Base-by-base conservation (phyloP, 179 eudicot genomes). In the Spinacia oleracea region DNA sequence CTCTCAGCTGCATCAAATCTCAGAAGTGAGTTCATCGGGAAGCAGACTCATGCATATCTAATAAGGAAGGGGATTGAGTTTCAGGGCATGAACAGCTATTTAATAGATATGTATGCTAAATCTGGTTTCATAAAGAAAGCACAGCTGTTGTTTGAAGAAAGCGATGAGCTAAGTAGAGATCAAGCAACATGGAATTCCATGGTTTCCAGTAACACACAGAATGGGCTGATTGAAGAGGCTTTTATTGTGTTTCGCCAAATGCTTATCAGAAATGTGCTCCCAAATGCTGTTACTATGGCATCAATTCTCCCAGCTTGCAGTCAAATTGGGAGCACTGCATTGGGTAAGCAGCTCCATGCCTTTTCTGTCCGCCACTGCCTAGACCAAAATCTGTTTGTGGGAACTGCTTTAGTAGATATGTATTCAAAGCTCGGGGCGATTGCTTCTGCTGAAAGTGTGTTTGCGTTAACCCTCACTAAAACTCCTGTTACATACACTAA, bases 1-100 rank as follows among this genome's bases (percentile, higher is more conserved):
- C 87, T 91, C 77, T 91, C 93, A 27, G 90, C 91, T 29, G 88
- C 96, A 53, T 90, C 96, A 31, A 90, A 88, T 85, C 86, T 87
- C 10, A 86, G 90, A 83, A 85, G 75, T 50, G 81, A 75, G 73
- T 72, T 72, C 46, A 79, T 90, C 11, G 96, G 96, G 59, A 90
- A 86, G 72, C 91, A 91, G 74, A 85, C 89, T 23, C 96, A 91
- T 79, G 85, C 88, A 18, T 91, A 89, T 81, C 86, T 91, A 58
- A 78, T 88, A 42, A 82, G 91, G 84, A 86, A 85, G 34, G 82
- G 81, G 12, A 88, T 91, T 64, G 86, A 85, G 62, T 91, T 91
- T 62, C 84, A 87, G 81, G 96, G 96, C 23, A 85, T 91, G 88
- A 84, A 88, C 56, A 84, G 90, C 78, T 89, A 91, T 79, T 83